A percentile compares a stretch with the other conserved stretches of the same genome.
These are phyloP conservation scores for Orbilia blumenaviensis DNA, from an alignment of 2,329 filamentous ascomycete species.

Conservation along the genomic window DNA sequence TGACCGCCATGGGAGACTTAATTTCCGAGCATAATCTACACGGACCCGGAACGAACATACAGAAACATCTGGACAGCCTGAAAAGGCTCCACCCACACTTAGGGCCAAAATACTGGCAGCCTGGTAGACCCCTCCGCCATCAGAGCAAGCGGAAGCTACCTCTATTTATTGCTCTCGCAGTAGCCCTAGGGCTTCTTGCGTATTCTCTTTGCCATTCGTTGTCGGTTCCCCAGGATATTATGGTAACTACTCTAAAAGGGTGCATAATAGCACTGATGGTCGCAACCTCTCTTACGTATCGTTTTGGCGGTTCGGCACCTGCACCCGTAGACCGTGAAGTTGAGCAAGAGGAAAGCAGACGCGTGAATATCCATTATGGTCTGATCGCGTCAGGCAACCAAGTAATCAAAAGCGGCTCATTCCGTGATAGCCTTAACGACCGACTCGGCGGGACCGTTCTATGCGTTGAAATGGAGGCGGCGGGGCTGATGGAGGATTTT, in stretches of 20 bases:
- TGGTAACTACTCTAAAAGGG: no score
- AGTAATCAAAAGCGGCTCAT: neutral
- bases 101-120: neutral
- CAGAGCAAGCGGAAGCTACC: no score
- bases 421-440: neutral
- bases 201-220: no score
- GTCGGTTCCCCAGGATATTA: no score
- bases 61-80: neutral
- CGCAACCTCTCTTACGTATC: no score
- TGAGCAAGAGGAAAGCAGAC: neutral
- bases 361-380: neutral
- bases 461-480: slow-evolving; percentile 9
- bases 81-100: neutral
- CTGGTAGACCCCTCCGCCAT: neutral
- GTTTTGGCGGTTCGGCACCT: no score
- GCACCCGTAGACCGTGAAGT: no score
- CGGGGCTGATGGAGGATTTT: neutral
- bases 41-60: neutral
- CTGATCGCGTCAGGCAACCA: slow-evolving; percentile 6
- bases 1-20: neutral
- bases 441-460: neutral
- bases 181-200: no score
- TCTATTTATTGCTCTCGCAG: no score
- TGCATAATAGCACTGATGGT: no score
- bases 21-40: neutral